Conservation (phyloP, 2,329 filamentous ascomycete genomes). For the Apiospora malaysiana region DNA sequence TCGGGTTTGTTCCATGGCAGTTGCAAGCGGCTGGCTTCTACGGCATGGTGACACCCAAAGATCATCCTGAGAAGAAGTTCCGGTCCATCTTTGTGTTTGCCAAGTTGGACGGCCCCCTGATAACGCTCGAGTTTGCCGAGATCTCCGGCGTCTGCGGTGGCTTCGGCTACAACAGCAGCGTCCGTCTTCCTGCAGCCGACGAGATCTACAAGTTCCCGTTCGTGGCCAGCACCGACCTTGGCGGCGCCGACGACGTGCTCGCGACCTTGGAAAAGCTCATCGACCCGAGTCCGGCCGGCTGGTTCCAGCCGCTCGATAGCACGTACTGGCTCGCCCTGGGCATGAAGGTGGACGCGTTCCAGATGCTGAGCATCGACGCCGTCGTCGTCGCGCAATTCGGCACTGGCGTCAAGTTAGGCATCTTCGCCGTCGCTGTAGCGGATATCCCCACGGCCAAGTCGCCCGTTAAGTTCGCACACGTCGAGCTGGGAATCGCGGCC, state of each 20-base stretch:
- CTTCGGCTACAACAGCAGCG: slow-evolving; percentile 47
- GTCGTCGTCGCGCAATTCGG: slow-evolving; percentile 44
- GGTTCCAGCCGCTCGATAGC: slow-evolving; percentile 39
- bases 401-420: slow-evolving; percentile 38
- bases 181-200: slow-evolving; percentile 39
- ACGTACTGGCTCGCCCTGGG: slow-evolving; percentile 47
- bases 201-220: slow-evolving; percentile 42
- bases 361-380: slow-evolving; percentile 44
- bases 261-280: slow-evolving; percentile 29
- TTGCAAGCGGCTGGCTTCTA: slow-evolving; percentile 49
- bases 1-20: slow-evolving; percentile 43
- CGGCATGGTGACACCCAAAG: slow-evolving; percentile 29
- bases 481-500: slow-evolving; percentile 44
- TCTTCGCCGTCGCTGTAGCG: slow-evolving; percentile 40
- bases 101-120: slow-evolving; percentile 45
- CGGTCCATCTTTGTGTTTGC: slow-evolving; percentile 45
- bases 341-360: slow-evolving; percentile 44
- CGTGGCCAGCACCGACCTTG: slow-evolving; percentile 24
- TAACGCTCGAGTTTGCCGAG: slow-evolving; percentile 44
- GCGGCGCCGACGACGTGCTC: slow-evolving; percentile 20
- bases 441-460: slow-evolving; percentile 37
- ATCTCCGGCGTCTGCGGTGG: slow-evolving; percentile 44
- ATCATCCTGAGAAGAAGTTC: slow-evolving; percentile 28
- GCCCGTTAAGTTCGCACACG: slow-evolving; percentile 38
- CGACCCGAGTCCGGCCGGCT: slow-evolving; percentile 31